These are phyloP conservation scores for Paramecium bursaria DNA, from an alignment of 73 alveolate genomes.

Conservation along the genomic window DNA sequence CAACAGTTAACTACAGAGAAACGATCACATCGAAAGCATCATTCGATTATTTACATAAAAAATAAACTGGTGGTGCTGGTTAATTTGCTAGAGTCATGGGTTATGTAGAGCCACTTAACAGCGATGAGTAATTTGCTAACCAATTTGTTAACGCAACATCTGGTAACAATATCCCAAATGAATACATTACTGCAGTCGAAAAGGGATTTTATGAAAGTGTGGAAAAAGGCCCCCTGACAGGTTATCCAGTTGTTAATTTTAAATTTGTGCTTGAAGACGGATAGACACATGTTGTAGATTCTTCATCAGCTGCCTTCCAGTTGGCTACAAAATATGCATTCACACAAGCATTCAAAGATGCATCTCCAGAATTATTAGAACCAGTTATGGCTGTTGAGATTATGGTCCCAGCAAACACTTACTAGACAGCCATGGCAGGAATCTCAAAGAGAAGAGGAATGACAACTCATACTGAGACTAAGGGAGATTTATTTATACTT, in stretches of 20 bases:
- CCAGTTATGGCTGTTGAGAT: conserved; percentile 94
- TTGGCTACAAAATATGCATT: conserved; percentile 91
- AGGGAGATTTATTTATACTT: conserved; percentile 74
- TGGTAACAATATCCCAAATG: conserved; percentile 87
- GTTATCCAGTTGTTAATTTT: conserved; percentile 88
- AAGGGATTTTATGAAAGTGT: conserved; percentile 87
- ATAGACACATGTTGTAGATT: conserved; percentile 93
- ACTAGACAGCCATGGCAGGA: conserved; percentile 77
- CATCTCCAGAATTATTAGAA: conserved; percentile 89
- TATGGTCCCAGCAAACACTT: conserved; percentile 74
- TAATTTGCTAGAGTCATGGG: conserved; percentile 92
- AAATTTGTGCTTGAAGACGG: conserved; percentile 91
- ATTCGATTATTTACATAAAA: conserved; percentile 91
- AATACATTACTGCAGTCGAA: conserved; percentile 90
- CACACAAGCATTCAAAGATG: conserved; percentile 83
- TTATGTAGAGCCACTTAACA: conserved; percentile 77
- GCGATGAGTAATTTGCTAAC: conserved; percentile 73
- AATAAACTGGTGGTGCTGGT: conserved; percentile 97
- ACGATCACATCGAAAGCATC: conserved; percentile 74
- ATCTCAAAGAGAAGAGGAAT: conserved; percentile 85
- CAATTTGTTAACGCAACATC: conserved; percentile 73
- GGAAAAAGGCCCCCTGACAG: conserved; percentile 89
- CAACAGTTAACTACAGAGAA: conserved; percentile 97
- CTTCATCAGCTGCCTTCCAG: conserved; percentile 87
- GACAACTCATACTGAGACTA: conserved; percentile 81